Conservation (phyloP, 169 alveolate genomes). For the Perkinsus chesapeaki region DNA sequence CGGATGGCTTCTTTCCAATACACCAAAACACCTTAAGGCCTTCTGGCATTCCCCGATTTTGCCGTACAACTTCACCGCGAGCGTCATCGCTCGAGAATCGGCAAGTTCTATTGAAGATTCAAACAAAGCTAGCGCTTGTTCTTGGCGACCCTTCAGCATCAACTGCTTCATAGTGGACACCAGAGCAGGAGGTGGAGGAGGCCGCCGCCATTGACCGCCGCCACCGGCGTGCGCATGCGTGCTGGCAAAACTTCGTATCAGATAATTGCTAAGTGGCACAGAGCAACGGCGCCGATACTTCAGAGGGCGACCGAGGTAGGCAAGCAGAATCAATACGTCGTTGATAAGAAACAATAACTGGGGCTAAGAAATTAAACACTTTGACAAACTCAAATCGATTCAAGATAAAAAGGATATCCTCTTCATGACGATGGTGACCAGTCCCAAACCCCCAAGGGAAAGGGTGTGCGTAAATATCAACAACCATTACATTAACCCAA, state of each 20-base stretch:
- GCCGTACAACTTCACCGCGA: not conserved
- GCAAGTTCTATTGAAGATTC: not conserved
- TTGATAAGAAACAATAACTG: too few relatives aligned
- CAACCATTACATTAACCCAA: not conserved
- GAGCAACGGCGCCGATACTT: too few relatives aligned
- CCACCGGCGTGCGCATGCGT: not conserved
- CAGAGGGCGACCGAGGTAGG: too few relatives aligned
- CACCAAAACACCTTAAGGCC: not conserved
- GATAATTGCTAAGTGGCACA: not conserved
- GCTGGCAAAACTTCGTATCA: not conserved
- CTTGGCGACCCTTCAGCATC: not conserved
- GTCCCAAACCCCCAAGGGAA: not conserved
- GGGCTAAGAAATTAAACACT: too few relatives aligned
- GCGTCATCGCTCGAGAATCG: not conserved
- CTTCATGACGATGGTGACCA: not conserved
- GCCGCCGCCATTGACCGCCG: too few relatives aligned
- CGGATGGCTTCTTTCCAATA: not conserved
- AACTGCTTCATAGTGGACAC: not conserved
- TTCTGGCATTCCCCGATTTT: not conserved
- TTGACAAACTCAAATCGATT: too few relatives aligned
- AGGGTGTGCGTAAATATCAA: not conserved
- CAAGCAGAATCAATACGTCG: too few relatives aligned
- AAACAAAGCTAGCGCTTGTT: not conserved
- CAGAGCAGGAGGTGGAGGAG: not conserved
- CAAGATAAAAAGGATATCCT: not conserved